Percentiles rank a stretch among this genome's conserved stretches.
Conservation (phyloP, 345 rosid species). For the Bruguiera gymnorhiza region DNA sequence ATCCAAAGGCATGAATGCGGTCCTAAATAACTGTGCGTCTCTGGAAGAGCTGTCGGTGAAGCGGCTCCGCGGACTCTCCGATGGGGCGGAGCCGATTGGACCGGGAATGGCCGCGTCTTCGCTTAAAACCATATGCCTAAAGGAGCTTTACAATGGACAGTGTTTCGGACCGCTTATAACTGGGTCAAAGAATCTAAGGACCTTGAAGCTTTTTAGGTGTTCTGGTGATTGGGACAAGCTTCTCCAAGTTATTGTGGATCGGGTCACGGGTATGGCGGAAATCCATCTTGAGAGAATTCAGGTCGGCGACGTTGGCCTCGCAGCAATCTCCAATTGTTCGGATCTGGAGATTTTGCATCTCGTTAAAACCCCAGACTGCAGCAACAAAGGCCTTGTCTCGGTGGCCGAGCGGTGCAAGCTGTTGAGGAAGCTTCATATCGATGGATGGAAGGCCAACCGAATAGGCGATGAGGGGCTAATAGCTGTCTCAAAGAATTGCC, state of each 20-base stretch:
- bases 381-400: slow-evolving; percentile 49
- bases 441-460: slow-evolving; percentile 68
- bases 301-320: slow-evolving; percentile 56
- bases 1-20: slow-evolving; percentile 77
- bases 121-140: slow-evolving; percentile 60
- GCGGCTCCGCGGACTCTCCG: slow-evolving; percentile 69
- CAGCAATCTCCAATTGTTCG: slow-evolving; percentile 51
- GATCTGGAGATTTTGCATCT: slow-evolving; percentile 68
- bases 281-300: slow-evolving; percentile 71
- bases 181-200: slow-evolving; percentile 57
- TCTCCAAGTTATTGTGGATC: slow-evolving; percentile 40
- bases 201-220: slow-evolving; percentile 76
- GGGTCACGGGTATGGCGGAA: slow-evolving; percentile 48
- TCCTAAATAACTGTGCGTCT: slow-evolving; percentile 62
- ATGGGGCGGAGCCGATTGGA: slow-evolving; percentile 57
- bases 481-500: slow-evolving; percentile 52
- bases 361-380: slow-evolving; percentile 67
- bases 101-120: slow-evolving; percentile 59
- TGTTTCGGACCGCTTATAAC: slow-evolving; percentile 64
- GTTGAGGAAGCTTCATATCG: slow-evolving; percentile 71
- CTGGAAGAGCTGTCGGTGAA: slow-evolving; percentile 75
- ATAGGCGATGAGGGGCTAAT: slow-evolving; percentile 65
- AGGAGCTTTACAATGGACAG: slow-evolving; percentile 74
- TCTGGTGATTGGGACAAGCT: slow-evolving; percentile 81
- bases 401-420: slow-evolving; percentile 57